A percentile compares a stretch with the other conserved stretches of the same genome.
Conservation (phyloP, 2,329 filamentous ascomycete species). For the Sordariomycetes sp. region DNA sequence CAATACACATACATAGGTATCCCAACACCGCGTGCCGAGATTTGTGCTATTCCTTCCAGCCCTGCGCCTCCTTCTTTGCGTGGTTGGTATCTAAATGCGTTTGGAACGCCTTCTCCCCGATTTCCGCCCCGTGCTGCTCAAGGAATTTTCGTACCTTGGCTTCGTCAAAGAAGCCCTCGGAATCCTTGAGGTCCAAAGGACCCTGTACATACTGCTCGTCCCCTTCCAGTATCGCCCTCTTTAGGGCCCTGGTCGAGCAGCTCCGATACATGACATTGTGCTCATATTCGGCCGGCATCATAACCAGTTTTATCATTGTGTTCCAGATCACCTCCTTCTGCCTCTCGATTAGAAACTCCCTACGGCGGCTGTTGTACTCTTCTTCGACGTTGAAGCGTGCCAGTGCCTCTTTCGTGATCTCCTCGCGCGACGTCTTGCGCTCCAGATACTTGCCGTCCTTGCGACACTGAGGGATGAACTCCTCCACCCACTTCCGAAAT, state of each 20-base stretch:
- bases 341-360: slow-evolving; percentile 28
- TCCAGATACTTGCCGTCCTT: slow-evolving; percentile 23
- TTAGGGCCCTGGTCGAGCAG: not conserved
- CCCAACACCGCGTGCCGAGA: no score
- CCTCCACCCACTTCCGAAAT: slow-evolving; percentile 52
- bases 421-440: slow-evolving; percentile 23
- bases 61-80: no score
- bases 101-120: no score
- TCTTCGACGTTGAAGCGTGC: slow-evolving; percentile 32
- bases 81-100: no score
- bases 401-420: slow-evolving; percentile 45
- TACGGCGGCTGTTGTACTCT: slow-evolving; percentile 33
- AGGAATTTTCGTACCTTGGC: no score
- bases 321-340: slow-evolving; percentile 33
- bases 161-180: slow-evolving; percentile 58
- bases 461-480: slow-evolving; percentile 49
- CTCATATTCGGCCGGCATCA: slow-evolving; percentile 10
- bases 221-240: not conserved
- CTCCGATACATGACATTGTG: not conserved
- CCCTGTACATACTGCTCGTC: not conserved
- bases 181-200: slow-evolving; percentile 55
- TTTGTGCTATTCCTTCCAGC: no score
- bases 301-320: slow-evolving; percentile 29
- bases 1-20: no score
- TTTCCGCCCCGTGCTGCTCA: no score